Conservation (phyloP, 495 filamentous ascomycete species). For the Lasiosphaeria miniovina region DNA sequence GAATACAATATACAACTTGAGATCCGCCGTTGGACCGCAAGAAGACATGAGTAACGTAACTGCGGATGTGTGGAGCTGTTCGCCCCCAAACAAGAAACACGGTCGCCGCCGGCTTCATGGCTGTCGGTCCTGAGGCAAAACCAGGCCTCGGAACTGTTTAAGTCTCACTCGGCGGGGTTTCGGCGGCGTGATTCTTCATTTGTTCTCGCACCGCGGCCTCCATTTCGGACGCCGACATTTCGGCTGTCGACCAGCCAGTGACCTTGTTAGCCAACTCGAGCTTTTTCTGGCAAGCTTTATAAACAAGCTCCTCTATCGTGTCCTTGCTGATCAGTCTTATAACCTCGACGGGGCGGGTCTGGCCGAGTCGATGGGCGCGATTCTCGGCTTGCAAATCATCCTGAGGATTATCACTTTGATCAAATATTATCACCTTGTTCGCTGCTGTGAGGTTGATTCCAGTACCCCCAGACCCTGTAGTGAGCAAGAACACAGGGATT, state of each 20-base stretch:
- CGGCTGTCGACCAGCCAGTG: slow-evolving; percentile 31
- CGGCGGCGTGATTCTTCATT: slow-evolving; percentile 15
- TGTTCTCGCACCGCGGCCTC: slow-evolving; percentile 26
- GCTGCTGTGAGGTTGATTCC: slow-evolving; percentile 93
- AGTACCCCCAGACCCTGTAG: slow-evolving; percentile 88
- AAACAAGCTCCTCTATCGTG: slow-evolving; percentile 92
- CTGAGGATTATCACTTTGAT: slow-evolving; percentile 92
- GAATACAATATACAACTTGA: too few relatives aligned
- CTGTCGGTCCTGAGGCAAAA: not conserved
- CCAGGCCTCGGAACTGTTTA: not conserved
- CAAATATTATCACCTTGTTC: slow-evolving; percentile 97
- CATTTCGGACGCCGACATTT: slow-evolving; percentile 32
- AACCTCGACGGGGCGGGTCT: slow-evolving; percentile 85
- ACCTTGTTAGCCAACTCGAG: slow-evolving; percentile 87
- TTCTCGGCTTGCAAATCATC: slow-evolving; percentile 97
- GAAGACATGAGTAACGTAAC: too few relatives aligned
- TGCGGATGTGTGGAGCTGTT: too few relatives aligned
- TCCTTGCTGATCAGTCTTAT: slow-evolving; percentile 71
- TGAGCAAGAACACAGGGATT: slow-evolving; percentile 89
- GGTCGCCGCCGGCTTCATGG: too few relatives aligned
- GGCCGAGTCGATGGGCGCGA: slow-evolving; percentile 90
- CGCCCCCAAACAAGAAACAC: too few relatives aligned
- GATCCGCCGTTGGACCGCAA: too few relatives aligned
- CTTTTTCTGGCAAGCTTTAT: slow-evolving; percentile 85
- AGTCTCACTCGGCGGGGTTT: slow-evolving; percentile 15